phyloP scores from a whole-genome alignment of 805 yeast genomes.

The Candida loeiensis region DNA sequence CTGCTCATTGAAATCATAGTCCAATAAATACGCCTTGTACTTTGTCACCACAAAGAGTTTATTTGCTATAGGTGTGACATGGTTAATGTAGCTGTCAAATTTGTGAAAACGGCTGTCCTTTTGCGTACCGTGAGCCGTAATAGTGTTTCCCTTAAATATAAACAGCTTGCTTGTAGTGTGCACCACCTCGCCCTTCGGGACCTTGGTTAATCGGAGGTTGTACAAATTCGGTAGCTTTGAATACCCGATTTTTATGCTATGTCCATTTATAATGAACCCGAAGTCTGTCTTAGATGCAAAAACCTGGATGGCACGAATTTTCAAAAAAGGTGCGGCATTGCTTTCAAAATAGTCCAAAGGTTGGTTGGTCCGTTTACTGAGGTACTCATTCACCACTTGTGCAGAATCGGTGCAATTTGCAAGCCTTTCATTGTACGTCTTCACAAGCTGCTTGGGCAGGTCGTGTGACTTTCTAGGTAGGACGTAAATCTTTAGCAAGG shows the following conservation, averaged over 20 bases:
- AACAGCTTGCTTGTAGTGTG: not conserved
- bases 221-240: constrained; percentile 3
- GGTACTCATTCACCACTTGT: constrained; percentile 4
- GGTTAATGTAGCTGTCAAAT: constrained; percentile 3
- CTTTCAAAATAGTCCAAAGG: constrained; percentile 4
- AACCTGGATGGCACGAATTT: not conserved
- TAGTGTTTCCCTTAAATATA: not conserved
- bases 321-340: not conserved
- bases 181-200: constrained; percentile 1
- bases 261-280: constrained; percentile 2
- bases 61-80: constrained; percentile 3
- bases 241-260: constrained; percentile 1
- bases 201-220: constrained; percentile 1
- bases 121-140: not conserved
- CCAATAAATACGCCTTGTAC: constrained; percentile 1
- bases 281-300: constrained; percentile 3
- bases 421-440: constrained; percentile 1
- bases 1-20: not conserved
- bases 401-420: not conserved
- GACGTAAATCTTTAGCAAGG: not conserved
- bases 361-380: not conserved
- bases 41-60: constrained; percentile 4
- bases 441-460: constrained; percentile 6
- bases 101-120: not conserved
- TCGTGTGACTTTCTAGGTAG: not conserved